Evolutionary conservation across 768 basidiomycete species (phyloP), one percentile per base, ranked within the genome.

Genomic region (Coprinopsis sp.): DNA sequence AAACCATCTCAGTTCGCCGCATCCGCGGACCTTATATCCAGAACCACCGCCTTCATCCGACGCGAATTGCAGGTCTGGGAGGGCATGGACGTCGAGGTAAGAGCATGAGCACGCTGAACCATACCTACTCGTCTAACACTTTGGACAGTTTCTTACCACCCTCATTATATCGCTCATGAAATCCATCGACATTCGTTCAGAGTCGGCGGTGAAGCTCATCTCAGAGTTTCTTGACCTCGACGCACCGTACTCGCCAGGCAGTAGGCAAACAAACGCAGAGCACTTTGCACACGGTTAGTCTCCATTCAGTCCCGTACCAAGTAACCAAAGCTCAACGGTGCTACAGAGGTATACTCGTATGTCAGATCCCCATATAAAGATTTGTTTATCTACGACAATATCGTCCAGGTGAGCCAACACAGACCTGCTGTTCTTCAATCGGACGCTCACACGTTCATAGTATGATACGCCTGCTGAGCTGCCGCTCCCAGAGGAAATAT

Each of bases 101-200:
- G 77, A 63, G 28, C 23, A n/a, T n/a, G n/a, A n/a, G n/a, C n/a
- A n/a, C n/a, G n/a, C n/a, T n/a, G n/a, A n/a, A n/a, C n/a, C n/a
- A n/a, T n/a, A n/a, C n/a, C n/a, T n/a, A n/a, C n/a, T n/a, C 25
- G 33, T 31, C 8, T 16, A 44, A 30, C 38, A 13, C 27, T 16
- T 14, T 23, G 37, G 50, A 44, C 25, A 92, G 88, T 97, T 94
- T 64, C 72, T 97, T 44, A 92, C 89, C 11, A 87, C 83, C 2
- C 90, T 94, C 66, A 89, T 82, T 16, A 68, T 95, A 42, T 91
- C 91, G 2, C 71, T 97, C 55, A 91, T 97, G 82, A 91, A 91
- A 65, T 77, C 88, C 3, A 81, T 96, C 45, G 93, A 97, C 66
- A 87, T 97, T 47, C 88, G 93, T 33, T 88, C 91, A 11, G 86